Conservation (phyloP, 108 stramenopile species). For the Mediolabrus comicus region DNA sequence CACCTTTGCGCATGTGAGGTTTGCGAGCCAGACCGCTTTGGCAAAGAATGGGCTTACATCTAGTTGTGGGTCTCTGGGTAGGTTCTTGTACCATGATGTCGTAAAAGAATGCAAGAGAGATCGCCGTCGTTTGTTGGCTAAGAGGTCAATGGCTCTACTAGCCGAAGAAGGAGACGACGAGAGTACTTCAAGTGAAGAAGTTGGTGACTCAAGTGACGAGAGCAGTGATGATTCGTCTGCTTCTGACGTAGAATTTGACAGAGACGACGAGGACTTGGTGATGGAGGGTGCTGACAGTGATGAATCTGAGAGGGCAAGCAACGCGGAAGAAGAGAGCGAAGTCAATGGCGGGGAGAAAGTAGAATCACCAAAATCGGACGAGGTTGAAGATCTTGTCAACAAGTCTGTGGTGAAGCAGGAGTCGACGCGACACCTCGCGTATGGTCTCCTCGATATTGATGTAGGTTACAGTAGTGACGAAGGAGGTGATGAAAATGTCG, state of each 20-base stretch:
- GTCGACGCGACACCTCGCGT: slow-evolving; percentile 71
- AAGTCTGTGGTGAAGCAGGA: slow-evolving; percentile 52
- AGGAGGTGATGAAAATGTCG: slow-evolving; percentile 85
- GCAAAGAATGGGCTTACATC: slow-evolving; percentile 55
- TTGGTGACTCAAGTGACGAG: slow-evolving; percentile 66
- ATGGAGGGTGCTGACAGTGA: slow-evolving; percentile 3
- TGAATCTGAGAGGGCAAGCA: background rate
- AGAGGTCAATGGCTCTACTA: slow-evolving; percentile 40
- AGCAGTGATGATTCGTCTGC: slow-evolving; percentile 56
- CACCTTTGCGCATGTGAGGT: slow-evolving; percentile 76
- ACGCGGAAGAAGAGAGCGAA: slow-evolving; percentile 19
- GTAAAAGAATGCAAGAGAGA: slow-evolving; percentile 61
- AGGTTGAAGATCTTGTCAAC: slow-evolving; percentile 11
- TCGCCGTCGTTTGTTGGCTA: slow-evolving; percentile 68
- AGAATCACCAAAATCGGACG: slow-evolving; percentile 1
- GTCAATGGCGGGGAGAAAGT: background rate
- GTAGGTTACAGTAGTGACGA: slow-evolving; percentile 90
- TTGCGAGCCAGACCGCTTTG: slow-evolving; percentile 48
- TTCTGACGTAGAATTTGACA: slow-evolving; percentile 72
- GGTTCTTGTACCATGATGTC: slow-evolving; percentile 57
- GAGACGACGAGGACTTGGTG: slow-evolving; percentile 75
- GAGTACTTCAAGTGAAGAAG: slow-evolving; percentile 41
- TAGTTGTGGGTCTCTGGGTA: slow-evolving; percentile 68
- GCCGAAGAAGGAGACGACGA: slow-evolving; percentile 46
- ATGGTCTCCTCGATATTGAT: slow-evolving; percentile 68